Conservation (phyloP, 257 asterid species). For the Verbena officinalis region DNA sequence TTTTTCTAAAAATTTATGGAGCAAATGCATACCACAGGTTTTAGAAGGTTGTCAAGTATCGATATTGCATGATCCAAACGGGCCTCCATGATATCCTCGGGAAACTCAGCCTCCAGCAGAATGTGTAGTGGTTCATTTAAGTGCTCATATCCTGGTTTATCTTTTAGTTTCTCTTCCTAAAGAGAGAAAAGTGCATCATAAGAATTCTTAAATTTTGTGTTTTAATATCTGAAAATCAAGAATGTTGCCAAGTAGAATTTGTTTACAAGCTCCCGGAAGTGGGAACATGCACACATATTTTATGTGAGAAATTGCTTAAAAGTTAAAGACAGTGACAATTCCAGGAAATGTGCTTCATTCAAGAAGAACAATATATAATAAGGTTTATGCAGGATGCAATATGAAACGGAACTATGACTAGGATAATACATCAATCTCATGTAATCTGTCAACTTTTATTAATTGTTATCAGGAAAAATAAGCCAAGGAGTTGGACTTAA, state of each 20-base stretch:
- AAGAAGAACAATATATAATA: background rate
- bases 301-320: background rate
- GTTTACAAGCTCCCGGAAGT: background rate
- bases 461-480: background rate
- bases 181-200: constrained; percentile 14
- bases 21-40: constrained; percentile 63
- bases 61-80: constrained; percentile 71
- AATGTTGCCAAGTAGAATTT: background rate
- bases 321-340: background rate
- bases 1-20: constrained; percentile 14
- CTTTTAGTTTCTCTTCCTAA: constrained; percentile 76
- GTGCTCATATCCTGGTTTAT: constrained; percentile 81
- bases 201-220: constrained; percentile 16
- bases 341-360: background rate
- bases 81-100: constrained; percentile 65
- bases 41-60: constrained; percentile 67
- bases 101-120: constrained; percentile 78
- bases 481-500: background rate
- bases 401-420: background rate
- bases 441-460: background rate
- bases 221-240: background rate
- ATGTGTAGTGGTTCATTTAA: constrained; percentile 85
- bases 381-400: background rate
- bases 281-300: background rate
- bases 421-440: too few species aligned